Base-by-base conservation (phyloP, 768 basidiomycete genomes). In the Podaxis pistillaris region DNA sequence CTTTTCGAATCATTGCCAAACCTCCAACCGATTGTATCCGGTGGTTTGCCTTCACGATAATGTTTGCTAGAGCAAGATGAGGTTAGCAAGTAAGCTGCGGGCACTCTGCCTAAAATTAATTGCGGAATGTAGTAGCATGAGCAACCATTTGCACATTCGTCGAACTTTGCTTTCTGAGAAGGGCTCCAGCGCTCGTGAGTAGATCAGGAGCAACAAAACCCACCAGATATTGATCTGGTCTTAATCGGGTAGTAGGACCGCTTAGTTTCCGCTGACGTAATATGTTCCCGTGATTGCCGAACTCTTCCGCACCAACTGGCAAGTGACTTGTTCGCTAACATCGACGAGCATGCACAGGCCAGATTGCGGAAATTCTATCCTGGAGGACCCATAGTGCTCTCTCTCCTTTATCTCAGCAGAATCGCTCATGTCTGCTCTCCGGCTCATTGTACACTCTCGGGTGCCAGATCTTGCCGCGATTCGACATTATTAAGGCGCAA, bases 191-290 rank as follows among this genome's bases (percentile, higher is more conserved):
- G n/a, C 11, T 30, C 26, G 30, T 28, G 58, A 60, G 58, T 37
- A 50, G 59, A 52, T 51, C 50, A 60, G 40, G 59, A 60, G 59
- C 58, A 59, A 12, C 47, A 49, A 38, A 13, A 38, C 44, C 26
- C 36, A 8, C 30, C 6, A 59, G 47, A 51, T 46, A 9, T 28
- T 59, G 49, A 50, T 59, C 49, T 57, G 12, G 49, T 11, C 49
- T 50, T 50, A 12, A 13, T 57, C 12, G 56, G 22, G 17, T n/a
- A 44, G 2, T 22, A 28, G 17, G 26, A 33, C 46, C 49, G 3
- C 58, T 22, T 24, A 36, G 22, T 26, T 50, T 33, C 8, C 4
- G 40, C 51, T 62, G 26, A 62, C 19, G 41, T 55, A 55, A 62
- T 51, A 5, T 3, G 19, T 62, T 40, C 41, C n/a, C 53, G 24